Evolutionary conservation across 1,284 basidiomycete genomes (phyloP).

Genomic region (Puccinia horiana): DNA sequence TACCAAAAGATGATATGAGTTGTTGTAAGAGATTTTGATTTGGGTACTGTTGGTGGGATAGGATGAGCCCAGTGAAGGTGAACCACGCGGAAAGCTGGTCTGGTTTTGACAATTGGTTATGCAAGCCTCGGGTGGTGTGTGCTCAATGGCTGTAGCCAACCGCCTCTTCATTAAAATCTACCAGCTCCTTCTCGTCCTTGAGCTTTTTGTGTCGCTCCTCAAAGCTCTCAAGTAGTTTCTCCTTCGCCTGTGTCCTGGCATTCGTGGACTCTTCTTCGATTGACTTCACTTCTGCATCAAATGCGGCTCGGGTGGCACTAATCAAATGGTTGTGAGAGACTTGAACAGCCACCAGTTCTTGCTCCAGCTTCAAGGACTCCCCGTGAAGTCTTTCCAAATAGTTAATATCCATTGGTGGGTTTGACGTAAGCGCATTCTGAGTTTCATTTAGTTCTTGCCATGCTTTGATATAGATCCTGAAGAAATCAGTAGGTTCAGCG

Average conservation of each 20-base stretch:
- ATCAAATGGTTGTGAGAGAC: slow-evolving; percentile 61
- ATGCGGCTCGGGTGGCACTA: slow-evolving; percentile 57
- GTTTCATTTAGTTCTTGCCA: slow-evolving; percentile 52
- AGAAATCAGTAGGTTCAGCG: background rate
- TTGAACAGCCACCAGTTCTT: slow-evolving; percentile 60
- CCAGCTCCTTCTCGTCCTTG: slow-evolving; percentile 62
- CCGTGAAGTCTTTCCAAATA: slow-evolving; percentile 62
- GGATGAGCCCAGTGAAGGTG: slow-evolving; percentile 13
- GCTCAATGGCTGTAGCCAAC: slow-evolving; percentile 41
- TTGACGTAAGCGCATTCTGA: slow-evolving; percentile 53
- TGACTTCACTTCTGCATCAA: slow-evolving; percentile 61
- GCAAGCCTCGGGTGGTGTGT: slow-evolving; percentile 43
- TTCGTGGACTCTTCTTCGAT: slow-evolving; percentile 62
- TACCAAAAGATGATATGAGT: slow-evolving; percentile 18
- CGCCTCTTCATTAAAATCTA: slow-evolving; percentile 48
- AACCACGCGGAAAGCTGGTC: slow-evolving; percentile 36
- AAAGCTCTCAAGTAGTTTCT: slow-evolving; percentile 61
- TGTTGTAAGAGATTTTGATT: slow-evolving; percentile 15
- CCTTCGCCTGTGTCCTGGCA: slow-evolving; percentile 60
- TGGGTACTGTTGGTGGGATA: background rate
- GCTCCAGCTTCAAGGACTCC: slow-evolving; percentile 61
- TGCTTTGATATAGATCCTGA: slow-evolving; percentile 51
- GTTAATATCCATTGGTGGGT: slow-evolving; percentile 60
- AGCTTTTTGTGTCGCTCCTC: slow-evolving; percentile 62
- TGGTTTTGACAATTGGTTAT: slow-evolving; percentile 43